Evolutionary conservation across 2,329 filamentous ascomycete genomes (phyloP), one percentile per base, ranked within the genome.

Genomic region (Boeremia exigua): DNA sequence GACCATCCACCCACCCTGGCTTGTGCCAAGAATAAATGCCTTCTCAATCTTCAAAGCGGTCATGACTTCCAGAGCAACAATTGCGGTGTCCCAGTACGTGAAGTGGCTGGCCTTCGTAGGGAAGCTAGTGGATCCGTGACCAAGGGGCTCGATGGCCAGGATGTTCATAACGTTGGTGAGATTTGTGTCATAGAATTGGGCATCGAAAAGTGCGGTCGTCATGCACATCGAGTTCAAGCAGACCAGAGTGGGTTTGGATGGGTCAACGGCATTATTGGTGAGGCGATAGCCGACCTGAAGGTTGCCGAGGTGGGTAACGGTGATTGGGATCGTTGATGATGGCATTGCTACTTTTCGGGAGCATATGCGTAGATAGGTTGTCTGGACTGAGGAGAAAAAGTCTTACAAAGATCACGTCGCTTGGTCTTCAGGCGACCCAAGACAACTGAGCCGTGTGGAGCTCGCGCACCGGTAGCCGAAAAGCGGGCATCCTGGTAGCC

Each of bases 131-230:
- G 78, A 65, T 6, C 81, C 81, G 62, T 84, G 81, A 15, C 81
- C 82, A 9, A 84, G 74, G 4, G 79, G 75, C 63, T 84, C 82
- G 51, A 84, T 81, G 15, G 81, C 79, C 9, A 84, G 61, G 4
- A 84, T 71, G 59, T 84, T 83, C 66, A 80, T 73, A 2, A 64
- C 61, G 6, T 69, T 64, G 1, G 68, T 73, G 6, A 80, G 58
- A 7, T 62, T 43, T 9, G 57, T 38, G 45, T 76, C 72, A 12
- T 67, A 63, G 54, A 76, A 80, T 51, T 81, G 79, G 6, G 53
- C 39, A 12, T 57, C 46, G 37, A 56, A 59, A 1, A 59, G 48
- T 0, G 57, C 57, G 14, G 57, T 32, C 7, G 53, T 59, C 57
- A 59, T 59, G 53, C 57, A 59, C 57, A 59, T 59, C 10, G 57